phyloP scores from a whole-genome alignment of 1,139 yeast genomes.

The Wickerhamomyces sp. region DNA sequence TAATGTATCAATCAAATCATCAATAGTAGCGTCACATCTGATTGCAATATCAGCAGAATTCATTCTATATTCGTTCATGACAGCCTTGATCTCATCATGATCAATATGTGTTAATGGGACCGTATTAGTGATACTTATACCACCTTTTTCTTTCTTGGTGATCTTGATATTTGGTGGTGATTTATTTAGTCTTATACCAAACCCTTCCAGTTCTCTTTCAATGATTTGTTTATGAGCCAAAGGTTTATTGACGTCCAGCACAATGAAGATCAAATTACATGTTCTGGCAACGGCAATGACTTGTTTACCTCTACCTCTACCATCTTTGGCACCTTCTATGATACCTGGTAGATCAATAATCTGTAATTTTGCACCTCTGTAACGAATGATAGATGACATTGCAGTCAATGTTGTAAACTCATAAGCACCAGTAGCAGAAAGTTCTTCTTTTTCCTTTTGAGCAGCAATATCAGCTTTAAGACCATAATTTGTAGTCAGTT shows the following conservation, averaged over 20 bases:
- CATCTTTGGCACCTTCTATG: constrained; percentile 98
- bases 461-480: constrained; percentile 40
- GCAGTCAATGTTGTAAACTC: constrained; percentile 97
- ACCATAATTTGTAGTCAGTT: constrained; percentile 86
- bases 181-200: constrained; percentile 91
- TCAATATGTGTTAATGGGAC: constrained; percentile 90
- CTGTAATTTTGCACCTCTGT: constrained; percentile 96
- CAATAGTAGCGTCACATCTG: constrained; percentile 96
- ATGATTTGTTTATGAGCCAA: constrained; percentile 89
- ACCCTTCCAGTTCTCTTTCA: constrained; percentile 93
- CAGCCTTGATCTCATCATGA: constrained; percentile 91
- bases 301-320: constrained; percentile 98
- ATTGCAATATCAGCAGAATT: constrained; percentile 96
- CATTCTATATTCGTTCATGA: constrained; percentile 90
- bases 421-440: constrained; percentile 92
- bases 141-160: constrained; percentile 93
- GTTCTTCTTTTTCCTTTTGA: constrained; percentile 2
- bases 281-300: constrained; percentile 98
- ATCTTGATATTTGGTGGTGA: constrained; percentile 89
- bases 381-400: constrained; percentile 93
- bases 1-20: constrained; percentile 89
- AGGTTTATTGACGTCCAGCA: constrained; percentile 93
- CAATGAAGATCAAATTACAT: constrained; percentile 87
- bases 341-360: constrained; percentile 98
- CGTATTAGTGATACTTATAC: constrained; percentile 88